A percentile compares a stretch with the other conserved stretches of the same genome.
These are phyloP conservation scores for Tuber indicum DNA, from an alignment of 495 filamentous ascomycete species.

Conservation along the genomic window DNA sequence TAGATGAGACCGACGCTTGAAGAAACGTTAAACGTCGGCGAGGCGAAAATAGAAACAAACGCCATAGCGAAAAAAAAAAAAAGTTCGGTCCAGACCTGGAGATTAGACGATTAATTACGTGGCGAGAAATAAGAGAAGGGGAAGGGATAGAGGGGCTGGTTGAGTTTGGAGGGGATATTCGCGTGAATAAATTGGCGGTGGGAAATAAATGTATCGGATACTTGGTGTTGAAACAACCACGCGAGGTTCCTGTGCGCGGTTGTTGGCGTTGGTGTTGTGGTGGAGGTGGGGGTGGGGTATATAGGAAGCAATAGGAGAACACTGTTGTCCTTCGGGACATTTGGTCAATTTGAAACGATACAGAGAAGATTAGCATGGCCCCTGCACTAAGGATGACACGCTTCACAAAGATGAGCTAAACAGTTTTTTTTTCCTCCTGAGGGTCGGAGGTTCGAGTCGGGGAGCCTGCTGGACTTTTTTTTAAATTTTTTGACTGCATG, in stretches of 20 bases:
- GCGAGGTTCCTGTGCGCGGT: neutral
- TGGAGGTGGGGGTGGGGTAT: neutral
- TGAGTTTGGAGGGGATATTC: neutral
- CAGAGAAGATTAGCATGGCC: conserved; percentile 99
- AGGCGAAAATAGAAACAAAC: neutral
- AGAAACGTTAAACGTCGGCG: neutral
- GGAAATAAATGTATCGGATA: neutral
- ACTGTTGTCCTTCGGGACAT: conserved; percentile 59
- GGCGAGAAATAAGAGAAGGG: neutral
- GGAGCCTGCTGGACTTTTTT: neutral
- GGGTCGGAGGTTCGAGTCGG: conserved; percentile 31
- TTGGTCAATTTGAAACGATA: conserved; percentile 76
- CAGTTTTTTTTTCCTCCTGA: conserved; percentile 47
- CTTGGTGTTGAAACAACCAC: neutral
- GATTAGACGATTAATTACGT: neutral
- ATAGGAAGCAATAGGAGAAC: neutral
- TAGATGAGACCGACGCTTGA: neutral
- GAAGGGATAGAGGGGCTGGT: neutral
- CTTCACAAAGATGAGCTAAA: conserved; percentile 94
- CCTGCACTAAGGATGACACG: conserved; percentile 99
- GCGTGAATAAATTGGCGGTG: neutral
- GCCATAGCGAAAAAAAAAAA: neutral
- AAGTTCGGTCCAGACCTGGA: neutral
- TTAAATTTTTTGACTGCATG: neutral
- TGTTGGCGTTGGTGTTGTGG: neutral